phyloP scores from a whole-genome alignment of 306 rosid species.

The Delonix regia region DNA sequence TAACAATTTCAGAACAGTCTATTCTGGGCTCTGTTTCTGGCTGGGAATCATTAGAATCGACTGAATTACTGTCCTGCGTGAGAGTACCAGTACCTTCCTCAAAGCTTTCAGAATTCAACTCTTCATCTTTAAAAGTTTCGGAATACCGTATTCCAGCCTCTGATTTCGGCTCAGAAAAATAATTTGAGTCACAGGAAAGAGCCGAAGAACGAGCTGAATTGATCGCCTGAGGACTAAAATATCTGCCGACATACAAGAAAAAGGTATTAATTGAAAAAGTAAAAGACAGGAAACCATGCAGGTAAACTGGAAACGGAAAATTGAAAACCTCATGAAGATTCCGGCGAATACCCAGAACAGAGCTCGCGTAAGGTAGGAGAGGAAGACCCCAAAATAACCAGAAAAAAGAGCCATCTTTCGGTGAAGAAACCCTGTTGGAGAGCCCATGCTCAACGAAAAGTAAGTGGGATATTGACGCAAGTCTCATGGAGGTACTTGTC shows the following conservation, averaged over 20 bases:
- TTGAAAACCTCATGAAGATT: slow-evolving; percentile 56
- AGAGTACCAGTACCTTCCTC: slow-evolving; percentile 6
- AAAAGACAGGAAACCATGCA: not conserved
- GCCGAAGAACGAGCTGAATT: slow-evolving; percentile 22
- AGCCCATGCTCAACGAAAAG: slow-evolving; percentile 49
- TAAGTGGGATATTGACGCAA: slow-evolving; percentile 36
- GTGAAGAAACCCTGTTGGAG: slow-evolving; percentile 28
- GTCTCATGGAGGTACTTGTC: not conserved
- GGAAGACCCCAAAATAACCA: slow-evolving; percentile 44
- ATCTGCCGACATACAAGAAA: slow-evolving; percentile 40
- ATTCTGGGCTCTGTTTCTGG: not conserved
- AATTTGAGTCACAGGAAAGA: slow-evolving; percentile 34
- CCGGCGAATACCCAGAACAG: slow-evolving; percentile 52
- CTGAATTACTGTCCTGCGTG: slow-evolving; percentile 22
- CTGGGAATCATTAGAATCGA: slow-evolving; percentile 4
- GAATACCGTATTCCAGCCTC: slow-evolving; percentile 7
- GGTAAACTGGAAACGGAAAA: slow-evolving; percentile 5
- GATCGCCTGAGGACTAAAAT: slow-evolving; percentile 14
- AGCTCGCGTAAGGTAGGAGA: slow-evolving; percentile 52
- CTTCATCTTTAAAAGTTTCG: slow-evolving; percentile 10
- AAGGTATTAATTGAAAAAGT: not conserved
- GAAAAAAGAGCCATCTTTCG: slow-evolving; percentile 41
- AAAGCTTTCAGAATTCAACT: slow-evolving; percentile 23
- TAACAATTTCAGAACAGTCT: slow-evolving; percentile 18
- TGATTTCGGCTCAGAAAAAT: slow-evolving; percentile 13